A percentile compares a stretch with the other conserved stretches of the same genome.
These are phyloP conservation scores for Xylariaceae sp. DNA, from an alignment of 2,329 filamentous ascomycete genomes.

Conservation along the genomic window DNA sequence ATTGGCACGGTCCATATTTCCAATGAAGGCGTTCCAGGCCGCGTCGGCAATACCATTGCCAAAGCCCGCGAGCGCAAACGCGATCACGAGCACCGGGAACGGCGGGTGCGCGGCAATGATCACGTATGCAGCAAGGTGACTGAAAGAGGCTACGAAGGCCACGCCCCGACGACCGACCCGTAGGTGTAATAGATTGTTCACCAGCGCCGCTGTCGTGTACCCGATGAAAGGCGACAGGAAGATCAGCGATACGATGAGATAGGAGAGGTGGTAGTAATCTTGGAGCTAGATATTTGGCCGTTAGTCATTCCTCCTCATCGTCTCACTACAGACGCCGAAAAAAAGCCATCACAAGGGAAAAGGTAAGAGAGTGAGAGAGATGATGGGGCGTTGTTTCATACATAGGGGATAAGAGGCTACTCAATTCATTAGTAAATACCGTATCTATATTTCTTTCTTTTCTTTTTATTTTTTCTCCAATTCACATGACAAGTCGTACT, in stretches of 20 bases:
- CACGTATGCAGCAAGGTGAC: constrained; percentile 60
- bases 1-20: constrained; percentile 64
- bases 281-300: constrained; percentile 35
- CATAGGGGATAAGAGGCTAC: constrained; percentile 47
- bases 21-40: constrained; percentile 52
- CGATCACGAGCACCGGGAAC: constrained; percentile 59
- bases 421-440: constrained; percentile 7
- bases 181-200: constrained; percentile 40
- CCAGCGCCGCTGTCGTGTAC: constrained; percentile 41
- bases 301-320: background rate
- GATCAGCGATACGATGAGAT: constrained; percentile 44
- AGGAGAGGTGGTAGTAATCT: constrained; percentile 41
- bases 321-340: background rate
- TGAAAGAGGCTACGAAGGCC: constrained; percentile 52
- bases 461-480: background rate
- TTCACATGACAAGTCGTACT: constrained; percentile 25
- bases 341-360: too few species aligned
- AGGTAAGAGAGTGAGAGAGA: background rate
- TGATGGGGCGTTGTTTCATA: constrained; percentile 28
- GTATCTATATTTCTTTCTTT: constrained; percentile 21
- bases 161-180: constrained; percentile 60
- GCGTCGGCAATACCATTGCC: constrained; percentile 62
- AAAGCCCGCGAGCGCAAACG: constrained; percentile 62
- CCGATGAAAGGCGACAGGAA: constrained; percentile 44
- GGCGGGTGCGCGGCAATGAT: constrained; percentile 61